Evolutionary conservation across 2,329 filamentous ascomycete species (phyloP), one percentile per base, ranked within the genome.

Genomic region (Ophiostoma triangulosporum): DNA sequence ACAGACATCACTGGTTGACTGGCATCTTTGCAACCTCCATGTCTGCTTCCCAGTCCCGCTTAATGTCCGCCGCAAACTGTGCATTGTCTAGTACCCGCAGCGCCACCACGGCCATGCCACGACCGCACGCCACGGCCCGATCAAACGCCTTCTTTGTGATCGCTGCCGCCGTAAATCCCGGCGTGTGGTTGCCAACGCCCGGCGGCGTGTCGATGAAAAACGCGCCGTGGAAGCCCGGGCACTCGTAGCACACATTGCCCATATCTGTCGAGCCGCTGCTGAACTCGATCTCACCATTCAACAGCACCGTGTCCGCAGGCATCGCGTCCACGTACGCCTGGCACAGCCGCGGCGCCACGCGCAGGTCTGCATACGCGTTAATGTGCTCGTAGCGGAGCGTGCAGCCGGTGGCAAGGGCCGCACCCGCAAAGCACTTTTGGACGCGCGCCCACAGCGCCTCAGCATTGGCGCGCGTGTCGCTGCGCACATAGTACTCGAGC

Each of bases 401-500:
- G 53, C 67, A 69, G 12, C 63, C 66, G 2, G 66, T 66, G 17
- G 65, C 64, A 2, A 69, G 62, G 48, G 70, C 67, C 2, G 60
- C 64, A 1, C 60, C 64, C 54, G 65, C 64, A 8, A 66, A 68
- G 50, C 66, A 70, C 50, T 58, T 60, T n/a, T 59, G 53, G 15
- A 66, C 61, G 17, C 66, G 57, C 38, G 55, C 50, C 59, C 65
- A 64, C 50, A 68, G 58, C 36, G 59, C 57, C 52, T 63, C 59
- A 5, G 70, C 59, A 1, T 64, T 63, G 26, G 63, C 63, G 15
- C 68, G 60, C 0, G 68, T 70, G 46, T 68, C 66, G 53, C 66
- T 70, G 14, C 73, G 67, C 6, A 73, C 64, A 59, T 69, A 70
- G 63, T 71, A 74, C 52, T 70, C 67, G 3, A 71, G 66, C 29